These are phyloP conservation scores for Endoconidiophora laricicola DNA, from an alignment of 2,329 filamentous ascomycete species.

Conservation along the genomic window DNA sequence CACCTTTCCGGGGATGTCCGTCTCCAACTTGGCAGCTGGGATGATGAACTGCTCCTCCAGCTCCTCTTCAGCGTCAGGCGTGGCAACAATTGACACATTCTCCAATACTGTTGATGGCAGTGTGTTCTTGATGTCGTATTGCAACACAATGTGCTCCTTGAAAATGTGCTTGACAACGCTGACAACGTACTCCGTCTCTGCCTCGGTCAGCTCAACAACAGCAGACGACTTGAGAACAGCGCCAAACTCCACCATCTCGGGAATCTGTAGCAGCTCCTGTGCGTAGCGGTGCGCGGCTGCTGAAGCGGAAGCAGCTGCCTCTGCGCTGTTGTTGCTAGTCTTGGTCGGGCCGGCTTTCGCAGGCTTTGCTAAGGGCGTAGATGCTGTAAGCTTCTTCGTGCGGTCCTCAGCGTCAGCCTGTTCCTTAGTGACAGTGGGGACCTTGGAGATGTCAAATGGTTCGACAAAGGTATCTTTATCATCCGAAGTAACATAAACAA, in stretches of 20 bases:
- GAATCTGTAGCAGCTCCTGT: constrained; percentile 72
- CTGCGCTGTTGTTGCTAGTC: constrained; percentile 48
- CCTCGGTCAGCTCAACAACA: constrained; percentile 79
- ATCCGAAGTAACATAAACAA: constrained; percentile 90
- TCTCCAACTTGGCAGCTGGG: constrained; percentile 63
- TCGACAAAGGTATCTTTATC: constrained; percentile 69
- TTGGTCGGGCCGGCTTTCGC: constrained; percentile 61
- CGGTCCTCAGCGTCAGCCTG: constrained; percentile 92
- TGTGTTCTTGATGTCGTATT: constrained; percentile 97
- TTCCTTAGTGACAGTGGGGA: constrained; percentile 87
- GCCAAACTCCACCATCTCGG: constrained; percentile 82
- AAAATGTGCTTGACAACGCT: constrained; percentile 91
- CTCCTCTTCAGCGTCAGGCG: constrained; percentile 66
- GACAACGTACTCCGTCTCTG: constrained; percentile 95
- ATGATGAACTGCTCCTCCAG: constrained; percentile 89
- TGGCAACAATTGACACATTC: constrained; percentile 69
- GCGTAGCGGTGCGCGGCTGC: constrained; percentile 78
- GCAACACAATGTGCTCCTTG: constrained; percentile 88
- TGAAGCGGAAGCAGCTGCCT: constrained; percentile 58
- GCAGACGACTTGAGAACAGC: constrained; percentile 79
- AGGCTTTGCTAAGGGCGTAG: constrained; percentile 84
- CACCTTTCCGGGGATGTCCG: constrained; percentile 78
- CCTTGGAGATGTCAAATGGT: constrained; percentile 79
- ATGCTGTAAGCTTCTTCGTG: constrained; percentile 90
- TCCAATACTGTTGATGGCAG: constrained; percentile 79